Evolutionary conservation across 352 stramenopile species (phyloP), one percentile per base, ranked within the genome.

Genomic region (Pythium guiyangense): DNA sequence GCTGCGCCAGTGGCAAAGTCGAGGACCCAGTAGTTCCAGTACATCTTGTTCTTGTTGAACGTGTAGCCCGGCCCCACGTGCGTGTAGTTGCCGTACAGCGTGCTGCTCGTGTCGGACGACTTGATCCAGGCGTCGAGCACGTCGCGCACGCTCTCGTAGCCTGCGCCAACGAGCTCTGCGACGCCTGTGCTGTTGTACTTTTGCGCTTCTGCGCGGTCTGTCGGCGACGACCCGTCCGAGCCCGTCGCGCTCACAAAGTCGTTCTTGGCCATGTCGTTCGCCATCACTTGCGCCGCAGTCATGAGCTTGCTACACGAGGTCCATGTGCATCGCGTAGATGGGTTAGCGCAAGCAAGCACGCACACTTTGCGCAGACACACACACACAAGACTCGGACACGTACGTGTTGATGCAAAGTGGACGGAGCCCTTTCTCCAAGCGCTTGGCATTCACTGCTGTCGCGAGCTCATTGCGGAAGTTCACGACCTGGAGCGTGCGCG

Each of bases 391-490:
- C 12, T 18, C 10, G 20, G 26, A 2, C 15, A 57, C 57, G 35
- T 43, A 69, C 49, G 68, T 49, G 62, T 84, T 81, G 49, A 77
- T 52, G 59, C 74, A 84, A 57, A 79, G 54, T 10, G 52, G 37
- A 4, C 63, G n/a, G 37, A 84, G 61, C 9, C 63, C 64, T 34
- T 73, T 55, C 4, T 66, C 55, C 39, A 69, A 56, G 37, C 74
- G 74, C 27, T 63, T 71, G 6, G 52, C 55, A 55, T 84, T 84
- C 35, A 84, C 63, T 3, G 57, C 54, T 20, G 64, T 46, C 34
- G 76, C 49, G 31, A 83, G 25, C 44, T 83, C 68, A 52, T 65
- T 43, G 29, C 73, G 73, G 52, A 83, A 83, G 63, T 72, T 74
- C 26, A 80, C 52, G 20, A 62, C 70, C 57, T 76, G 71, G 37